Base-by-base conservation (phyloP, 164 flowering plant genomes). In the Sedum album region DNA sequence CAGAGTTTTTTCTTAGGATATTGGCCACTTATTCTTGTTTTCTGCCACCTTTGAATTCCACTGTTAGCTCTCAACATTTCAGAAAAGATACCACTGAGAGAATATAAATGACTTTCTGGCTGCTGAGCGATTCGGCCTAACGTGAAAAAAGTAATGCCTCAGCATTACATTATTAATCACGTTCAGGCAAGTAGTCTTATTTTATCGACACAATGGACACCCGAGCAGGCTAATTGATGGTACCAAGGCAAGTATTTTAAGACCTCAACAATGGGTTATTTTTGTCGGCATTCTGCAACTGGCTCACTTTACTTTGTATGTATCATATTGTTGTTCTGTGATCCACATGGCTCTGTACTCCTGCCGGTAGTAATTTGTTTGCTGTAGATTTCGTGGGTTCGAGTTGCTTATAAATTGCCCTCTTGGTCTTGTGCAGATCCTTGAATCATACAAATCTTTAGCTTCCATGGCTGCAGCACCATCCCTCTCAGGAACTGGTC, bases 391-490 rank as follows among this genome's bases (percentile, higher is more conserved):
- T 23, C 25, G 61, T 31, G 14, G 28, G 62, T 57, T 15, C 60
- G 28, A 57, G 62, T 33, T 30, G 30, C 35, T 57, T 28, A 57
- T 57, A 57, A 26, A 30, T 28, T 57, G 31, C 62, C 6, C 35
- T 26, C 11, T 10, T 10, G 1, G 15, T 26, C 0, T 6, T 11
- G 4, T 4, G 33, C 18, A 26, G 62, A 5, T 30, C 25, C 17
- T 26, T 15, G 7, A 26, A 28, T 20, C 33, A 28, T 28, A 35
- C 3, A 57, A 57, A 57, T 30, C 20, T 57, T 57, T 20, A 57
- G 62, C 62, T 28, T 57, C 62, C 62, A 57, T 57, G 62, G 62
- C 62, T 26, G 28, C 33, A 7, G 33, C 62, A 57, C 9, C 62
- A 57, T 8, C 33, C 6, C 62, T 28, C 62, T 28, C 62, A 2